Evolutionary conservation across 805 yeast genomes (phyloP).

Genomic region (Saccharomycopsis sp.): DNA sequence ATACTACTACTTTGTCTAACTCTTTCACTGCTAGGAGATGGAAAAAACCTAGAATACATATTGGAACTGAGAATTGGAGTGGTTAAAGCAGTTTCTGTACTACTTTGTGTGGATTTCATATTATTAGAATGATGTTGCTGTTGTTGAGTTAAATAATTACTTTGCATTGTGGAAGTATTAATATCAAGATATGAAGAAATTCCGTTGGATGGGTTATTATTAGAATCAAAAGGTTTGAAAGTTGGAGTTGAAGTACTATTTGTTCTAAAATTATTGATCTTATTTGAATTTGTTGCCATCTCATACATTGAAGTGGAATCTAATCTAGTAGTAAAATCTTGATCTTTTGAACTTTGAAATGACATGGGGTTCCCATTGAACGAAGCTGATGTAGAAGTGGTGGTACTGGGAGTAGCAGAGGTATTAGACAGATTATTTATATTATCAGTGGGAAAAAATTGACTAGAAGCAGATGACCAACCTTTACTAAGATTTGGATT

Average conservation of each 20-base stretch:
- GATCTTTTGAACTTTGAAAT: background rate
- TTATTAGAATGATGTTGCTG: background rate
- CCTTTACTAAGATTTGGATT: background rate
- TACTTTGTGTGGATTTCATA: background rate
- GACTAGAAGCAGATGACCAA: background rate
- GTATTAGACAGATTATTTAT: constrained; percentile 5
- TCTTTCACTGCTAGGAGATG: constrained; percentile 17
- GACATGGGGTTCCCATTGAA: too few species aligned
- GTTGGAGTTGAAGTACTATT: constrained; percentile 4
- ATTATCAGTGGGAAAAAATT: constrained; percentile 7
- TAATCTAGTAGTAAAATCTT: background rate
- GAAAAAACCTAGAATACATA: constrained; percentile 16
- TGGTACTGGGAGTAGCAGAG: background rate
- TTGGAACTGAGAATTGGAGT: constrained; percentile 15
- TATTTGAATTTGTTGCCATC: background rate
- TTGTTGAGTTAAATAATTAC: background rate
- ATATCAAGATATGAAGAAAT: constrained; percentile 14
- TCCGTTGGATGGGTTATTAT: constrained; percentile 1
- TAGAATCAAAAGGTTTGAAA: constrained; percentile 8
- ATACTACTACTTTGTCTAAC: constrained; percentile 3
- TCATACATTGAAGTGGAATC: background rate
- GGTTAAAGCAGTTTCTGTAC: constrained; percentile 7
- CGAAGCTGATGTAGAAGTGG: background rate
- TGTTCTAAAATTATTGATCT: background rate
- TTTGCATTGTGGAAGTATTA: background rate